Evolutionary conservation across 768 basidiomycete species (phyloP).

Genomic region (Infundibulicybe gibba): DNA sequence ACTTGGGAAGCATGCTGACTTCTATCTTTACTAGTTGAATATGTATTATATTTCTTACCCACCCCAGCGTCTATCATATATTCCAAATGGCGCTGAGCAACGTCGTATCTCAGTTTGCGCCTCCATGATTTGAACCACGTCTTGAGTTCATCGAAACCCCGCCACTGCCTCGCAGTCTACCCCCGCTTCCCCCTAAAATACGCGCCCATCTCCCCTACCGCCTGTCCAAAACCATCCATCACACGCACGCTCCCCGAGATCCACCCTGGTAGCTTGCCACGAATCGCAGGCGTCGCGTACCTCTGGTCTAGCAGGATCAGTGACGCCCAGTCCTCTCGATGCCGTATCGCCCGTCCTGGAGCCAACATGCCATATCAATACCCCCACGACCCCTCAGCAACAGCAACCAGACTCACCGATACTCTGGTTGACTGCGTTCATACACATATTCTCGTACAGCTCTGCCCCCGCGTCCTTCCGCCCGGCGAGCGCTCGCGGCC

Average conservation of each 20-base stretch:
- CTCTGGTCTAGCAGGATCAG: constrained; percentile 85
- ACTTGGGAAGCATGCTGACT: too few relatives aligned
- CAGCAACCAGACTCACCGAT: constrained; percentile 68
- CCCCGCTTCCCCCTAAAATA: constrained; percentile 60
- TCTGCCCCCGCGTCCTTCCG: constrained; percentile 71
- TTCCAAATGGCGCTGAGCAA: too few relatives aligned
- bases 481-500: constrained; percentile 17
- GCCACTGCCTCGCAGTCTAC: too few relatives aligned
- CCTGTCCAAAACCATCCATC: constrained; percentile 66
- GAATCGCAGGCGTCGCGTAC: constrained; percentile 67
- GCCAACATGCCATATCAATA: neutral
- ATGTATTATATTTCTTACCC: too few relatives aligned
- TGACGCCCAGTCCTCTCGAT: constrained; percentile 88
- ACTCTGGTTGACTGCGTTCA: constrained; percentile 95
- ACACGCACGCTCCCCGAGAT: constrained; percentile 62
- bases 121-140: too few relatives aligned
- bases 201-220: constrained; percentile 59
- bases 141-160: too few relatives aligned
- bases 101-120: too few relatives aligned
- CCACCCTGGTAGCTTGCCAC: constrained; percentile 87
- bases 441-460: constrained; percentile 88
- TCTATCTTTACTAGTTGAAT: too few relatives aligned
- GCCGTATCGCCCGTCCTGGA: constrained; percentile 88
- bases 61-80: too few relatives aligned
- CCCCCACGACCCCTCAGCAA: neutral